Conservation (phyloP, 176 grass and related monocot genomes). For the Olyra latifolia region DNA sequence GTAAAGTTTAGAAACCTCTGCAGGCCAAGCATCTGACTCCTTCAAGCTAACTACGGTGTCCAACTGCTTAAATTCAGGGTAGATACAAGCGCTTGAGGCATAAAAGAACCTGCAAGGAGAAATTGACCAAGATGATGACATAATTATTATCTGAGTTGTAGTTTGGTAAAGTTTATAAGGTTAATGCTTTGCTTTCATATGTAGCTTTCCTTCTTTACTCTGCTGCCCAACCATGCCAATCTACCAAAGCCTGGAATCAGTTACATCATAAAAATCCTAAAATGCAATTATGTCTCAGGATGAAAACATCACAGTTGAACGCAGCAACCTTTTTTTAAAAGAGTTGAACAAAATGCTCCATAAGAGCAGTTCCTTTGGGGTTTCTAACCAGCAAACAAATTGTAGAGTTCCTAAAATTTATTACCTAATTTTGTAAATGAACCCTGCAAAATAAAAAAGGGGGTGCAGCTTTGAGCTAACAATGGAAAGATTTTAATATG, state of each 20-base stretch:
- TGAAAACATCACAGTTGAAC: neutral
- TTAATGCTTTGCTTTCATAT: neutral
- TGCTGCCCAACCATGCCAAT: neutral
- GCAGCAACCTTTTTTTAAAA: neutral
- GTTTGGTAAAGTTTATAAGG: neutral
- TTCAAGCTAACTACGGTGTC: slow-evolving; percentile 70
- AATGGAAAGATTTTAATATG: neutral
- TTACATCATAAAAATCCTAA: neutral
- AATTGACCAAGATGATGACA: neutral
- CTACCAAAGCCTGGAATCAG: neutral
- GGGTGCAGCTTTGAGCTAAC: neutral
- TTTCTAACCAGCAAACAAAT: neutral
- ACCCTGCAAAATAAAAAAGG: neutral
- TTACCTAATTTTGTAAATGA: neutral
- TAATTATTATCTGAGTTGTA: neutral
- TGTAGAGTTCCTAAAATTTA: neutral
- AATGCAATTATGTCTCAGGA: neutral
- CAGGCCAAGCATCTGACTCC: slow-evolving; percentile 74
- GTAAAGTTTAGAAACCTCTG: slow-evolving; percentile 54
- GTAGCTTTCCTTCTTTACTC: neutral
- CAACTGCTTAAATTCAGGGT: slow-evolving; percentile 79
- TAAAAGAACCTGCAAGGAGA: slow-evolving; percentile 55
- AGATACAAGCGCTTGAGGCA: slow-evolving; percentile 72
- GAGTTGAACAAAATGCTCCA: neutral
- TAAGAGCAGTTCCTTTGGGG: neutral